Percentiles rank a stretch among this genome's conserved stretches.
phyloP scores from a whole-genome alignment of 768 basidiomycete species.

The Termitomyces bulborhizus region DNA sequence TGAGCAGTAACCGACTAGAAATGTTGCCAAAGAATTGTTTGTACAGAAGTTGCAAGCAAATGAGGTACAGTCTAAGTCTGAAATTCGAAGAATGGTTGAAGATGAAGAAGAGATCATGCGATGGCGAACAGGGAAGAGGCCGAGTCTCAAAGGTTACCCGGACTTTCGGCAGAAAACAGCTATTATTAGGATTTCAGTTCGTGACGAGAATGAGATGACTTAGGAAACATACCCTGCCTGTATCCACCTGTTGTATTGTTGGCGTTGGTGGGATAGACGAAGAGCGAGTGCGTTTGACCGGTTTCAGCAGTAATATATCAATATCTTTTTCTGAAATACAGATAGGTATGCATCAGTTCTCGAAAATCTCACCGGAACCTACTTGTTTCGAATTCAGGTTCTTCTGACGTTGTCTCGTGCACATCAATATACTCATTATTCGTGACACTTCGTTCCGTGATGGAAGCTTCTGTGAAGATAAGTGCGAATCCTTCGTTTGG shows the following conservation, averaged over 20 bases:
- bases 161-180: constrained; percentile 38
- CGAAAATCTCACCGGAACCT: neutral
- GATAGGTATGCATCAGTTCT: neutral
- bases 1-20: neutral
- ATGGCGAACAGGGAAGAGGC: constrained; percentile 1
- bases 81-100: constrained; percentile 18
- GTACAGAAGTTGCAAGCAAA: neutral
- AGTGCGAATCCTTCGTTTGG: neutral
- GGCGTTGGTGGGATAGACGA: constrained; percentile 29
- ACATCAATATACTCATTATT: neutral
- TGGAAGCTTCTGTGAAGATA: neutral
- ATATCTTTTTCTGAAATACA: neutral
- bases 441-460: neutral
- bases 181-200: constrained; percentile 9
- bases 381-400: neutral
- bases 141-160: constrained; percentile 25
- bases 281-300: constrained; percentile 24
- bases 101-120: neutral
- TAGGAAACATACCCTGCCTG: constrained; percentile 8
- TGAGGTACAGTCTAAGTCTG: constrained; percentile 3
- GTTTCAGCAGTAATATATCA: constrained; percentile 5
- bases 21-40: neutral
- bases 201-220: neutral
- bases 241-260: constrained; percentile 16
- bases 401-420: neutral